A percentile compares a stretch with the other conserved stretches of the same genome.
Evolutionary conservation across 2,329 filamentous ascomycete genomes (phyloP).

Genomic region (Xylariomycetidae sp.): DNA sequence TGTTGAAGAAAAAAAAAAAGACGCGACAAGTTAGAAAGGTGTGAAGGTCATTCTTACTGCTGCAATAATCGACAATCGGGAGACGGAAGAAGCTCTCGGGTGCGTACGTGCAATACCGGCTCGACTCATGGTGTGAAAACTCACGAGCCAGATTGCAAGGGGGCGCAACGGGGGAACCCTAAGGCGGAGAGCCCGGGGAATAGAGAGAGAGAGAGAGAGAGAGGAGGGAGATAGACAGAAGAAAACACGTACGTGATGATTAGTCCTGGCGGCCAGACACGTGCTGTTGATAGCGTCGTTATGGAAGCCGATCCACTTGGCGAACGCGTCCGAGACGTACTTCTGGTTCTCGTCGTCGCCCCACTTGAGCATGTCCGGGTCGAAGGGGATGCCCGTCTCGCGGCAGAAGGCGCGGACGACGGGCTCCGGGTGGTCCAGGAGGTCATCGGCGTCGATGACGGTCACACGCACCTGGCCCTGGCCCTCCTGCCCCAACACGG

Average conservation of each 20-base stretch:
- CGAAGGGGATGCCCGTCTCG: slow-evolving; percentile 73
- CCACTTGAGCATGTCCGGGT: slow-evolving; percentile 79
- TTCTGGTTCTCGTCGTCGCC: slow-evolving; percentile 66
- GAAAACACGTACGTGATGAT: slow-evolving; percentile 51
- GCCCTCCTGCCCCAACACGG: too few relatives aligned
- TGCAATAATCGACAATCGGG: too few relatives aligned
- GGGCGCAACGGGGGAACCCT: too few relatives aligned
- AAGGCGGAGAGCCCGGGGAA: too few relatives aligned
- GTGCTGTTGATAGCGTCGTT: slow-evolving; percentile 87
- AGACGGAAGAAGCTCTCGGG: too few relatives aligned
- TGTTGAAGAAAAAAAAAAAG: slow-evolving; percentile 31
- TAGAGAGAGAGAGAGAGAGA: neutral
- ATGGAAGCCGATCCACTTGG: slow-evolving; percentile 97
- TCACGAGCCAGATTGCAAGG: too few relatives aligned
- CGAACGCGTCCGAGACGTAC: slow-evolving; percentile 70
- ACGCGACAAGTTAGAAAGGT: too few relatives aligned
- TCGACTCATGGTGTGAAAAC: too few relatives aligned
- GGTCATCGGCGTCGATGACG: slow-evolving; percentile 88
- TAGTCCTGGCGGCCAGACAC: slow-evolving; percentile 65
- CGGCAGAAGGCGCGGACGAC: slow-evolving; percentile 77
- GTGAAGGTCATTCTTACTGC: too few relatives aligned
- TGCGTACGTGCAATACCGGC: too few relatives aligned
- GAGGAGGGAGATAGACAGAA: slow-evolving; percentile 6
- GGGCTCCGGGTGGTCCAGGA: slow-evolving; percentile 76
- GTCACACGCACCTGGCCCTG: slow-evolving; percentile 60